Evolutionary conservation across 2,329 filamentous ascomycete species (phyloP).

Genomic region (Fusarium oxysporum): DNA sequence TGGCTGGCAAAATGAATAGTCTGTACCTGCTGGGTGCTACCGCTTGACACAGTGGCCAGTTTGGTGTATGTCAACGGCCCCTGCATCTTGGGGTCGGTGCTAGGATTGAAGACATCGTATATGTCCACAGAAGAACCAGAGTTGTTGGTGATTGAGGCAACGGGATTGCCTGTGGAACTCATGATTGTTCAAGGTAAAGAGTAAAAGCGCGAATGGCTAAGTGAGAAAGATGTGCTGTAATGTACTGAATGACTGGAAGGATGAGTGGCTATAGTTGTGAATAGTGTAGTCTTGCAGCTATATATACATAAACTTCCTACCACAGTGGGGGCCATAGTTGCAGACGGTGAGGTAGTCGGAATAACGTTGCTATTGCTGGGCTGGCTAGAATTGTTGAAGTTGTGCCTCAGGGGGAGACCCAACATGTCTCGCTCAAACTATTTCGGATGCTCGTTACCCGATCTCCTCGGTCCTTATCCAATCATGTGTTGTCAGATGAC

Average conservation of each 20-base stretch:
- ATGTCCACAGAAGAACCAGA: not conserved
- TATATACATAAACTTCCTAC: not conserved
- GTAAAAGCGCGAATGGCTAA: not conserved
- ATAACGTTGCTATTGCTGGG: not conserved
- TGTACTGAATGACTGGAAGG: not conserved
- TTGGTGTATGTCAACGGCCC: not conserved
- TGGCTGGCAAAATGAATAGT: not conserved
- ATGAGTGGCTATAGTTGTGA: not conserved
- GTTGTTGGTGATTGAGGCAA: not conserved
- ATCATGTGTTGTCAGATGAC: not conserved
- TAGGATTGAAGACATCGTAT: not conserved
- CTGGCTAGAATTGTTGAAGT: not conserved
- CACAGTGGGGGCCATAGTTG: accelerated
- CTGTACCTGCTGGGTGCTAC: not conserved
- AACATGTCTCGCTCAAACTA: not conserved
- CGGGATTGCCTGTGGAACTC: not conserved
- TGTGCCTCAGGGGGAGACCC: not conserved
- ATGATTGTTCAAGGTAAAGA: not conserved
- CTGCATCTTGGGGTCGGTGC: not conserved
- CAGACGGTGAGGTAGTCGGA: accelerated
- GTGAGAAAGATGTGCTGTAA: not conserved
- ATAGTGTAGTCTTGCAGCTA: not conserved
- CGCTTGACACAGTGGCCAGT: not conserved
- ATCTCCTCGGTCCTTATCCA: not conserved
- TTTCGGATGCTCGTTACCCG: not conserved